Evolutionary conservation across 2,329 filamentous ascomycete genomes (phyloP).

Genomic region (Fusarium tjaetaba): DNA sequence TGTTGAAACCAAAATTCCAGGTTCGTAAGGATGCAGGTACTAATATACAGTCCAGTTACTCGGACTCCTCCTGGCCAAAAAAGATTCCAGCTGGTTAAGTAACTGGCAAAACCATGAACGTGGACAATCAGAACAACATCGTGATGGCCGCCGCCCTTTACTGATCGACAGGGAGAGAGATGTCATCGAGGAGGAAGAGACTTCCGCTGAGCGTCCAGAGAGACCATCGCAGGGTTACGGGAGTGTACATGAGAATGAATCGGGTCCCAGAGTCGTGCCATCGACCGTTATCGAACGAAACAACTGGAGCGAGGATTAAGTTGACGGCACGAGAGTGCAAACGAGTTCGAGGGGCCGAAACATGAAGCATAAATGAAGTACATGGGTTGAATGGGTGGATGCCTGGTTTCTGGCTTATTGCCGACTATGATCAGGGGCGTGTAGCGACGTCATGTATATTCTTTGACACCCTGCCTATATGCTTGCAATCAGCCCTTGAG

Average conservation of each 20-base stretch:
- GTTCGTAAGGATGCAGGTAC: neutral
- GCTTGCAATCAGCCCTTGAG: neutral
- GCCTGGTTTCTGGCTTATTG: neutral
- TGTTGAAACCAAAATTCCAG: neutral
- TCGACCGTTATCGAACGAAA: conserved; percentile 41
- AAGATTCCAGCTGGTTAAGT: conserved; percentile 47
- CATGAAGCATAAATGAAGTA: neutral
- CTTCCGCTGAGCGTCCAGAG: conserved; percentile 7
- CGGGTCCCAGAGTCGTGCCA: conserved; percentile 42
- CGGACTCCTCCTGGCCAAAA: conserved; percentile 45
- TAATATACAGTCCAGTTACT: conserved; percentile 41
- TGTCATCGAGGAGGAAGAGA: conserved; percentile 42
- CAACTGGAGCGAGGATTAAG: conserved; percentile 38
- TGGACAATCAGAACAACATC: conserved; percentile 2
- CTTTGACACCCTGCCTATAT: neutral
- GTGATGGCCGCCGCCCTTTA: conserved; percentile 40
- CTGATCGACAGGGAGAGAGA: conserved; percentile 44
- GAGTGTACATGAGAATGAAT: conserved; percentile 20
- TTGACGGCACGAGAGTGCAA: neutral
- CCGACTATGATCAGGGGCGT: neutral
- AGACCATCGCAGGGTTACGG: conserved; percentile 32
- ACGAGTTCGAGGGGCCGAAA: neutral
- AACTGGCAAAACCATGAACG: conserved; percentile 30
- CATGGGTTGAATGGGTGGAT: neutral
- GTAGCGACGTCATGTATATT: neutral